These are phyloP conservation scores for Patellifolia procumbens DNA, from an alignment of 179 eudicot species.

Conservation along the genomic window DNA sequence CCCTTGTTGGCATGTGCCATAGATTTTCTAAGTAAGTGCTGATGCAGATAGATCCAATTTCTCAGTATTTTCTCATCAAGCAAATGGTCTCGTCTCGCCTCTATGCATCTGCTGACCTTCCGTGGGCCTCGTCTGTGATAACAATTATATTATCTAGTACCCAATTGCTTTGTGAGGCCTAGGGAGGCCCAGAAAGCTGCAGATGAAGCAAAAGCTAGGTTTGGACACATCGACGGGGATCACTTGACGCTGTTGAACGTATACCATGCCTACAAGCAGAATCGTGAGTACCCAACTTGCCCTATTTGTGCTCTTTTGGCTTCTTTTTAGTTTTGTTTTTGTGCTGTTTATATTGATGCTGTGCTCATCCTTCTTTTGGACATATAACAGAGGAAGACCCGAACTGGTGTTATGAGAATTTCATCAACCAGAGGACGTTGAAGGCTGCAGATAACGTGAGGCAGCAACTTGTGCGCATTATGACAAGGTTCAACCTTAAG, in stretches of 20 bases:
- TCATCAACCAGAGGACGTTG: slow-evolving; percentile 70
- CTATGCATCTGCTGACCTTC: slow-evolving; percentile 99
- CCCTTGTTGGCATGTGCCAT: slow-evolving; percentile 81
- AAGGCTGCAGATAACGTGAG: slow-evolving; percentile 96
- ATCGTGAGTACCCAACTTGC: slow-evolving; percentile 52
- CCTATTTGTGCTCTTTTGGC: background rate
- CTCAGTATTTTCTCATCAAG: slow-evolving; percentile 99
- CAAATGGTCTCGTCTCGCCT: slow-evolving; percentile 93
- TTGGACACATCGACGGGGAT: slow-evolving; percentile 97
- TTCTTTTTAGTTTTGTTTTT: background rate
- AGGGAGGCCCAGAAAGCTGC: slow-evolving; percentile 99
- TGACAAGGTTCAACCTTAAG: slow-evolving; percentile 82
- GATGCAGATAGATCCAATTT: slow-evolving; percentile 96
- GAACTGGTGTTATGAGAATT: slow-evolving; percentile 92
- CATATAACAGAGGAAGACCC: slow-evolving; percentile 71
- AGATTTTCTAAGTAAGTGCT: slow-evolving; percentile 82
- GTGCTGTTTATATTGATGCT: background rate
- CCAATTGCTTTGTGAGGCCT: slow-evolving; percentile 99
- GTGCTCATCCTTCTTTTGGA: background rate
- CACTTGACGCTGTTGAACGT: slow-evolving; percentile 95
- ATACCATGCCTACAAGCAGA: slow-evolving; percentile 94
- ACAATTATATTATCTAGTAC: slow-evolving; percentile 96
- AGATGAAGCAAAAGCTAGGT: slow-evolving; percentile 98
- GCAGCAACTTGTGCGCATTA: slow-evolving; percentile 87
- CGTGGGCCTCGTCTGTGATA: slow-evolving; percentile 98